A percentile compares a stretch with the other conserved stretches of the same genome.
Conservation (phyloP, 169 alveolate genomes). For the Theileria annulata region DNA sequence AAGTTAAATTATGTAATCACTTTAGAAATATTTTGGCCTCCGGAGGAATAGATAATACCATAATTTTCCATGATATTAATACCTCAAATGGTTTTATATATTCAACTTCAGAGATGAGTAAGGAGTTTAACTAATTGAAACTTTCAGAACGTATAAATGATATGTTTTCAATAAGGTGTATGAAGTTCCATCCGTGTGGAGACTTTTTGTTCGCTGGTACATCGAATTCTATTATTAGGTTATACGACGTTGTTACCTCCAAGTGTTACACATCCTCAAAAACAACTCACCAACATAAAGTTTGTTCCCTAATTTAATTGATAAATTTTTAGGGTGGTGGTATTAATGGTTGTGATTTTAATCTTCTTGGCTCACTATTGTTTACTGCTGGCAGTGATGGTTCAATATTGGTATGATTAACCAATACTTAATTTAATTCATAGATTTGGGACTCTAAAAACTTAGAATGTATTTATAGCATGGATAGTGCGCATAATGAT, state of each 20-base stretch:
- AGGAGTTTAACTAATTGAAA: slow-evolving; percentile 18
- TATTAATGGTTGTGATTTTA: slow-evolving; percentile 58
- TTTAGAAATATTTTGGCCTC: slow-evolving; percentile 69
- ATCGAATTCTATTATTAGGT: slow-evolving; percentile 63
- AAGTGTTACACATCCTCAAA: slow-evolving; percentile 62
- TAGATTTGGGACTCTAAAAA: slow-evolving; percentile 75
- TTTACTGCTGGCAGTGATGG: slow-evolving; percentile 71
- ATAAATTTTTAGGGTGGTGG: slow-evolving; percentile 47
- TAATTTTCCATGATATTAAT: slow-evolving; percentile 59
- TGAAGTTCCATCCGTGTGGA: slow-evolving; percentile 78
- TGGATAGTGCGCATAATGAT: slow-evolving; percentile 64
- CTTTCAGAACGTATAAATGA: slow-evolving; percentile 26
- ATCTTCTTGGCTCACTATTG: slow-evolving; percentile 39
- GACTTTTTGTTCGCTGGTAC: slow-evolving; percentile 76
- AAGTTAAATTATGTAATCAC: not conserved
- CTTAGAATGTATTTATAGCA: slow-evolving; percentile 59
- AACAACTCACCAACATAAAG: slow-evolving; percentile 55
- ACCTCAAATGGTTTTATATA: slow-evolving; percentile 51
- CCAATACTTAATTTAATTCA: not conserved
- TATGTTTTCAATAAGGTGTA: slow-evolving; percentile 51
- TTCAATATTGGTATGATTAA: slow-evolving; percentile 17
- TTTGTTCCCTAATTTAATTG: not conserved
- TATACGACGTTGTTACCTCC: slow-evolving; percentile 70
- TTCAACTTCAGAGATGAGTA: slow-evolving; percentile 52
- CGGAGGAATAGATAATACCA: slow-evolving; percentile 71